Evolutionary conservation across 148 eudicot species (phyloP).

Genomic region (Dysphania ambrosioides): DNA sequence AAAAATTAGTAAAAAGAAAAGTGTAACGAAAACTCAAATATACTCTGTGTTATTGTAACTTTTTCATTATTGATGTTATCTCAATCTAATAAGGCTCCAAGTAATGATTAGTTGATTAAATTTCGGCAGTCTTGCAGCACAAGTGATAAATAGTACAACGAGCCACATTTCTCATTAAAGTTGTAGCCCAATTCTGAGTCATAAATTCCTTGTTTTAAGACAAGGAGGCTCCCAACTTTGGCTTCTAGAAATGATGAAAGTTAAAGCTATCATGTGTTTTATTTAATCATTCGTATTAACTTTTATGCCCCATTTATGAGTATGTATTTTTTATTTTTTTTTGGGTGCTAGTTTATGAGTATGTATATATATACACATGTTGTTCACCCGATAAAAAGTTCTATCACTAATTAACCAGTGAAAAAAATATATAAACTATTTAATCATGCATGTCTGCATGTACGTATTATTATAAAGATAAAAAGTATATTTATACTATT

Average conservation of each 20-base stretch:
- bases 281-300: slow-evolving; percentile 16
- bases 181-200: slow-evolving; percentile 20
- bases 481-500: too few relatives aligned
- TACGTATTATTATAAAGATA: too few relatives aligned
- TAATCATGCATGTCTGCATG: too few relatives aligned
- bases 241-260: slow-evolving; percentile 9
- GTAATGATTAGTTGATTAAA: slow-evolving; percentile 25
- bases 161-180: slow-evolving; percentile 19
- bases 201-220: slow-evolving; percentile 24
- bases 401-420: too few relatives aligned
- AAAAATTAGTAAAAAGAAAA: too few relatives aligned
- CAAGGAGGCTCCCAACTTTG: slow-evolving; percentile 14
- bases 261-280: slow-evolving; percentile 16
- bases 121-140: slow-evolving; percentile 22
- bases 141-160: slow-evolving; percentile 19
- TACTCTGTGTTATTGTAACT: too few relatives aligned
- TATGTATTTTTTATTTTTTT: slow-evolving; percentile 2
- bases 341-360: too few relatives aligned
- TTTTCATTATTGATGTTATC: too few relatives aligned
- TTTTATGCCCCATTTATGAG: slow-evolving; percentile 12
- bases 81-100: neutral
- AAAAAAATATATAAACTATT: too few relatives aligned
- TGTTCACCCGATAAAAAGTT: too few relatives aligned
- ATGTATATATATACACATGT: too few relatives aligned
- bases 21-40: too few relatives aligned